phyloP scores from a whole-genome alignment of 192 early-diverging fungal genomes.

The Lobosporangium transversale region DNA sequence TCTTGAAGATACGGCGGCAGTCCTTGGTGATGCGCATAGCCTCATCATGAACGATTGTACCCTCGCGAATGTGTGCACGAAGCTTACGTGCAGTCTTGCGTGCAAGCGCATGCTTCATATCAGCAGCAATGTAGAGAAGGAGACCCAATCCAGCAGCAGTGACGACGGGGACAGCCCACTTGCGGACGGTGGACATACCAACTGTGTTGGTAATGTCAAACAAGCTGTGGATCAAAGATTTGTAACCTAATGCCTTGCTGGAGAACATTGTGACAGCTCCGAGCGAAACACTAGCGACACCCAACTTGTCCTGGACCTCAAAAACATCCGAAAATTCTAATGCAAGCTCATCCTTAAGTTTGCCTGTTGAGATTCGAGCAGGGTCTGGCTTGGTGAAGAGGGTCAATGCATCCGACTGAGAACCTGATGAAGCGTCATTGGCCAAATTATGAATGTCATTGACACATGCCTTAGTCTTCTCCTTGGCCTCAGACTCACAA shows the following conservation, averaged over 20 bases:
- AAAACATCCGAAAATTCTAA: constrained; percentile 50
- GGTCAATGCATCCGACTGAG: constrained; percentile 24
- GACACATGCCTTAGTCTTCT: constrained; percentile 51
- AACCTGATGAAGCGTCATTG: constrained; percentile 34
- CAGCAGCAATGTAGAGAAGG: constrained; percentile 70
- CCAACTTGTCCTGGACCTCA: constrained; percentile 46
- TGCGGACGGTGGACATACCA: constrained; percentile 69
- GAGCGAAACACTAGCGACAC: constrained; percentile 48
- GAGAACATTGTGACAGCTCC: constrained; percentile 52
- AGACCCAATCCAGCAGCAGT: constrained; percentile 68
- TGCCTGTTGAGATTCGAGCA: constrained; percentile 43
- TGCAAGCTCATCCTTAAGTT: constrained; percentile 60
- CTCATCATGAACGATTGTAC: constrained; percentile 66
- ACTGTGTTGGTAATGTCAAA: constrained; percentile 65
- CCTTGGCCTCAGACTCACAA: constrained; percentile 66
- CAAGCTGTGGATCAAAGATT: constrained; percentile 54
- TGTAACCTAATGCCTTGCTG: constrained; percentile 41
- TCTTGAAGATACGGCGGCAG: constrained; percentile 70
- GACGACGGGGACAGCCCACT: constrained; percentile 68
- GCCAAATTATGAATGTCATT: constrained; percentile 55
- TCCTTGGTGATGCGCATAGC: constrained; percentile 72
- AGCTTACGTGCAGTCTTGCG: constrained; percentile 75
- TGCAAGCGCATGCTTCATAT: constrained; percentile 75
- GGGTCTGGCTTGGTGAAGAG: constrained; percentile 42
- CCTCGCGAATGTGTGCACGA: constrained; percentile 56